Base-by-base conservation (phyloP, 2,329 filamentous ascomycete species). In the Aureobasidium sp. region DNA sequence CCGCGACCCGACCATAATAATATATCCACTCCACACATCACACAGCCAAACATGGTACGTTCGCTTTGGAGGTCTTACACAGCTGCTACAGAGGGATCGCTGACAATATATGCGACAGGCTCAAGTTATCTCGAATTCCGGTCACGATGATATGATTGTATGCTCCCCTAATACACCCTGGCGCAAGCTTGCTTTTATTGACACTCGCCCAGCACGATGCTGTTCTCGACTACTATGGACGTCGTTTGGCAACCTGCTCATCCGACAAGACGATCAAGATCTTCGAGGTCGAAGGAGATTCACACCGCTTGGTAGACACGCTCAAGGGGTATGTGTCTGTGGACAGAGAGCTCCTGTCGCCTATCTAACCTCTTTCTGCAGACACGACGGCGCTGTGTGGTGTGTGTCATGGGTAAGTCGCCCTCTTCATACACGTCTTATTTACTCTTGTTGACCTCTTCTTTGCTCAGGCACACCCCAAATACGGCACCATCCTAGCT, bases 121-220 rank as follows among this genome's bases (percentile, higher is more conserved):
- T 63, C 89, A 92, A 80, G 85, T 90, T 70, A 91, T 92, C 77
- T 84, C 88, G 67, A 91, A 90, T 76, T 89, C 88, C 65, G 88
- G 89, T 73, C 94, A 99, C 81, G 93, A 97, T 88, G 93, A 97
- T 76, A 97, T 97, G 93, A 97, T 99, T 84, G 93, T 97, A 91
- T 72, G 90, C 85, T 68, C 63, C 57, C 51, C 39, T 42, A 16
- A 45, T 45, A 30, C 53, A n/a, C 51, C 54, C 47, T 47, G 45
- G 41, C 39, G 3, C 48, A 45, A 51, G 48, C 39, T 51, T 21
- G 29, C 36, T n/a, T 27, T 25, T 16, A 55, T 48, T 61, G 41
- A 59, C 57, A 1, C 61, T 66, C 70, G 44, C 69, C 91, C 70
- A 80, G 93, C 94, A 99, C 77, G 94, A 99, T 84, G 94, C 94